Evolutionary conservation across 305 asterid genomes (phyloP), one percentile per base, ranked within the genome.

Genomic region (Caryopteris hybrid): DNA sequence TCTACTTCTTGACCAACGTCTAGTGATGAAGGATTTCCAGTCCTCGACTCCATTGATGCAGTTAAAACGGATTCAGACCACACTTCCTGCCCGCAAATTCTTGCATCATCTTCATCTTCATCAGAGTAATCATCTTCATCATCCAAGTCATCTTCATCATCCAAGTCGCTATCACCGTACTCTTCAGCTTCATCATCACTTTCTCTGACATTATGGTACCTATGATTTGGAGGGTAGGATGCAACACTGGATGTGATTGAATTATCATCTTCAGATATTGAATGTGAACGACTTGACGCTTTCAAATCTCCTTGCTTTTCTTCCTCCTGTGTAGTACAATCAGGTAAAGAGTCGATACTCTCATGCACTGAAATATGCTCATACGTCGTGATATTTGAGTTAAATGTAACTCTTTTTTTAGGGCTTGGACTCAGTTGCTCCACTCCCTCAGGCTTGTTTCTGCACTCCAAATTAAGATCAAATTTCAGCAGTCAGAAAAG

Each of bases 191-290:
- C 99, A 65, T 87, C 92, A 20, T 93, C 95, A 60, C 94, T 87
- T 48, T 88, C 95, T 77, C 84, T 80, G 69, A 87, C 83, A 68
- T 88, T 90, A 79, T 88, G 89, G 79, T 94, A 94, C 87, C 96
- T 89, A 69, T 91, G 88, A 66, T 93, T 87, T 2, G 80, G 79
- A 80, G 96, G 96, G 66, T 84, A 93, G 1, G 91, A 86, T 70
- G 76, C 86, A 16, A 80, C 83, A 53, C 91, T 91, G 29, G 98
- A 87, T 14, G 83, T 34, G 61, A 83, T 70, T 4, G 93, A 85
- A 76, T 70, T 75, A 46, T 79, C 86, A 71, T 78, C 90, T 74
- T 71, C 85, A 11, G 91, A 84, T 39, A 22, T 43, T n/a, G 85
- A 76, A 14, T 41, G 59, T 39, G 86, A 76, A 66, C 67, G 76